Conservation (phyloP, 148 eudicot genomes). For the Persicaria tinctoria region DNA sequence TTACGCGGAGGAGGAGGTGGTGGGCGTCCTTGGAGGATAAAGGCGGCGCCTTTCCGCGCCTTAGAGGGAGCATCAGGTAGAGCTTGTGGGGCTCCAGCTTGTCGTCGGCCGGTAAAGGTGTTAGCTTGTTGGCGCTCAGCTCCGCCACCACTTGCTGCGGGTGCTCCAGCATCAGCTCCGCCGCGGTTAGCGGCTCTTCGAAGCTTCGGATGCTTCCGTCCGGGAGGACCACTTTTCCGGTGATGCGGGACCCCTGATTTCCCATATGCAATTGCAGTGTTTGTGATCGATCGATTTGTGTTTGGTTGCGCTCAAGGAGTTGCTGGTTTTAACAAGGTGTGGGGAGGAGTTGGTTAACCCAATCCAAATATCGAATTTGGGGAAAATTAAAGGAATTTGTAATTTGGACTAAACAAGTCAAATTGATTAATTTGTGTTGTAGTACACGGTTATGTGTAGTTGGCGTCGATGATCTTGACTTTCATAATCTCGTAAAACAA, state of each 20-base stretch:
- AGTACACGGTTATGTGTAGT: neutral
- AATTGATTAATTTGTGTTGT: neutral
- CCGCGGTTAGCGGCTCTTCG: constrained; percentile 46
- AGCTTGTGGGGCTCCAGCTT: constrained; percentile 39
- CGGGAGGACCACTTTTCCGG: constrained; percentile 53
- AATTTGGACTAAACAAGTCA: neutral
- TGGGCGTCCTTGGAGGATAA: constrained; percentile 53
- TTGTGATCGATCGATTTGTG: neutral
- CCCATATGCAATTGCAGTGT: neutral
- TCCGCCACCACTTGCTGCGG: constrained; percentile 81
- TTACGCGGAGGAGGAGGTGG: constrained; percentile 37
- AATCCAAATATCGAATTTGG: neutral
- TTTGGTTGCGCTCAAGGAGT: neutral
- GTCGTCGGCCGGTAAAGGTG: constrained; percentile 65
- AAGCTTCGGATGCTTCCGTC: constrained; percentile 47
- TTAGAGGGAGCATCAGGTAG: constrained; percentile 63
- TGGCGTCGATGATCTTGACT: neutral
- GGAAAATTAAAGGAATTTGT: neutral
- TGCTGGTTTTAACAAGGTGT: constrained; percentile 1
- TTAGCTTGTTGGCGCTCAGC: constrained; percentile 23
- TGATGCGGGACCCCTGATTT: neutral
- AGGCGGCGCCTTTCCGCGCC: constrained; percentile 43
- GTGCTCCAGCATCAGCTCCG: constrained; percentile 77
- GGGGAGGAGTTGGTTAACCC: constrained; percentile 9
- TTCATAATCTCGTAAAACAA: too few species aligned